Evolutionary conservation across 2,329 filamentous ascomycete genomes (phyloP).

Genomic region (Chaetomiaceae sp.): DNA sequence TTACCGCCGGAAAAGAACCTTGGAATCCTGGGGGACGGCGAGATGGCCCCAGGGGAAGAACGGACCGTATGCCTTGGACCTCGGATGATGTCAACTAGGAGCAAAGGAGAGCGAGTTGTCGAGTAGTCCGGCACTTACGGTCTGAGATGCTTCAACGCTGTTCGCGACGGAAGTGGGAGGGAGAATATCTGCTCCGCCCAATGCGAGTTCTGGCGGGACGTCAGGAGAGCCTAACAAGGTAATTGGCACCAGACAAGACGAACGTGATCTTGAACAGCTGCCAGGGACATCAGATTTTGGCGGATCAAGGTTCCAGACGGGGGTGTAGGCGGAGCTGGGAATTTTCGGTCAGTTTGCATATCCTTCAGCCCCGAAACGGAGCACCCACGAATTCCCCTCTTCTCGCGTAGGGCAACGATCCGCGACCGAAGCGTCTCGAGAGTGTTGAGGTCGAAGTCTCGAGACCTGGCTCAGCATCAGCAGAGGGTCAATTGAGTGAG

Average conservation of each 20-base stretch:
- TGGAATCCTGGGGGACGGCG: constrained; percentile 43
- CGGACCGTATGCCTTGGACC: constrained; percentile 44
- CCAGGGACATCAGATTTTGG: constrained; percentile 30
- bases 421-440: constrained; percentile 46
- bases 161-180: constrained; percentile 46
- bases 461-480: constrained; percentile 35
- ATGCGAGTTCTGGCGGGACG: constrained; percentile 41
- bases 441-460: constrained; percentile 51
- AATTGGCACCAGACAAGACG: background rate
- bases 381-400: constrained; percentile 48
- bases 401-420: constrained; percentile 48
- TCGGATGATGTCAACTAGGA: constrained; percentile 23
- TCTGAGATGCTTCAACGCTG: constrained; percentile 41
- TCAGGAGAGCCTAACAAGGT: constrained; percentile 7
- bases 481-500: background rate
- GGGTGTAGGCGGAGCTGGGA: constrained; percentile 33
- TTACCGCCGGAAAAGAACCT: constrained; percentile 52
- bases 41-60: constrained; percentile 40
- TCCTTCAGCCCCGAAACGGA: background rate
- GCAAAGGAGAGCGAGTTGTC: background rate
- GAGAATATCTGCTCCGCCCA: constrained; percentile 61
- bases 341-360: constrained; percentile 7
- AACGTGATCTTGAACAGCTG: constrained; percentile 25
- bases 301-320: constrained; percentile 33
- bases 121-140: constrained; percentile 26